Conservation (phyloP, 2,329 filamentous ascomycete genomes). For the Didymella arachidicola region DNA sequence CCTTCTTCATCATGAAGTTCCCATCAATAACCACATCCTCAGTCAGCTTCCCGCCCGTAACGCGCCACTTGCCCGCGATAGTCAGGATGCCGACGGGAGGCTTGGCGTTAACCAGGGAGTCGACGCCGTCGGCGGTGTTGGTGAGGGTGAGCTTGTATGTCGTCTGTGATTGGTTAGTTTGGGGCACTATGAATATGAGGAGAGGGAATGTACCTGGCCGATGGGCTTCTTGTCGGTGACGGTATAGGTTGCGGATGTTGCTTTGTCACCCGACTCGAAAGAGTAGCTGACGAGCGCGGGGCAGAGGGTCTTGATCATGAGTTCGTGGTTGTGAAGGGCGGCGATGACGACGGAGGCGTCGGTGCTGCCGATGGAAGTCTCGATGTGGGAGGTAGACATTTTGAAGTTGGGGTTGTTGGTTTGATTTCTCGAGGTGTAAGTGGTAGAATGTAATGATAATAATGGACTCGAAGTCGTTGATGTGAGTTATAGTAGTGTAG, state of each 20-base stretch:
- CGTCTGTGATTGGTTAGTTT: conserved; percentile 32
- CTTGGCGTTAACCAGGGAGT: conserved; percentile 51
- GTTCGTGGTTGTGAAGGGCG: conserved; percentile 51
- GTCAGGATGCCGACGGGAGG: conserved; percentile 50
- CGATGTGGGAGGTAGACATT: conserved; percentile 51
- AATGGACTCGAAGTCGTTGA: background rate
- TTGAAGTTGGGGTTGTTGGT: conserved; percentile 16
- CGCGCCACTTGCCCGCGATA: conserved; percentile 51
- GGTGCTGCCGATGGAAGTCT: conserved; percentile 44
- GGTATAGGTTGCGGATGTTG: conserved; percentile 42
- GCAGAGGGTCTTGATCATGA: conserved; percentile 52
- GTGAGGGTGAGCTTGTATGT: conserved; percentile 54
- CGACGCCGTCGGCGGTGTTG: conserved; percentile 45
- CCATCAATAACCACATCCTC: conserved; percentile 54
- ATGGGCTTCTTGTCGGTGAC: conserved; percentile 53
- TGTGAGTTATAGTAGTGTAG: conserved; percentile 2
- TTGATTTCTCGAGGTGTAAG: background rate
- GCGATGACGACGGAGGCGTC: conserved; percentile 39
- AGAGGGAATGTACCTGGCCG: conserved; percentile 39
- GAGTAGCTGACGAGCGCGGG: conserved; percentile 46
- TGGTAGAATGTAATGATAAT: background rate
- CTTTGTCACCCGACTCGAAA: conserved; percentile 45
- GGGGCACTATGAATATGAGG: background rate
- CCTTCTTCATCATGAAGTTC: conserved; percentile 54
- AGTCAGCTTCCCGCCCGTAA: conserved; percentile 39